phyloP scores from a whole-genome alignment of 1,139 yeast genomes.

The Petasospora fabianii region DNA sequence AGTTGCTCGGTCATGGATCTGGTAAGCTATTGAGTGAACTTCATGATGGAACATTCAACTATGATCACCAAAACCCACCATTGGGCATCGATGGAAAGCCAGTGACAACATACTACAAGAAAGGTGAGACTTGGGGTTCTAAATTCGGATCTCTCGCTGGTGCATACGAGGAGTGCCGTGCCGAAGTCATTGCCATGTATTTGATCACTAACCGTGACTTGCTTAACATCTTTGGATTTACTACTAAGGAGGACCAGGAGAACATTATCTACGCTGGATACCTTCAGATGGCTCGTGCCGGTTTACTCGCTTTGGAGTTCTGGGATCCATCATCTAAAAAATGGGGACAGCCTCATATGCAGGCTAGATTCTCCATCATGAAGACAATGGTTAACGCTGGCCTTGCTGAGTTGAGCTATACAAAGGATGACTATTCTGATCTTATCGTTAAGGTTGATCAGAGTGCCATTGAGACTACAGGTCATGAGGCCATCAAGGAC shows the following conservation, averaged over 20 bases:
- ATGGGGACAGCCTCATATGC: slow-evolving; percentile 98
- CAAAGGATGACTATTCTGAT: slow-evolving; percentile 50
- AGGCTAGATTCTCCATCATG: slow-evolving; percentile 82
- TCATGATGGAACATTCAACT: slow-evolving; percentile 63
- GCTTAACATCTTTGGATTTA: slow-evolving; percentile 69
- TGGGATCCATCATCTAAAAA: slow-evolving; percentile 79
- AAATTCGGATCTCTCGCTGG: slow-evolving; percentile 80
- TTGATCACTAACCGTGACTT: slow-evolving; percentile 66
- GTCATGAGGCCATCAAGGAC: slow-evolving; percentile 70
- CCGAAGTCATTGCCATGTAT: slow-evolving; percentile 84
- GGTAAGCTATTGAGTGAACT: slow-evolving; percentile 74
- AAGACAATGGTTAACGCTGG: slow-evolving; percentile 68
- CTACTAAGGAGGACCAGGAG: slow-evolving; percentile 51
- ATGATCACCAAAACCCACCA: slow-evolving; percentile 60
- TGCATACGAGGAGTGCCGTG: slow-evolving; percentile 88
- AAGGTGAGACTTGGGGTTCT: slow-evolving; percentile 89
- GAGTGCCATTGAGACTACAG: slow-evolving; percentile 58
- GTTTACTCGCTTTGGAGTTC: slow-evolving; percentile 73
- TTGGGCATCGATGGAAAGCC: slow-evolving; percentile 53
- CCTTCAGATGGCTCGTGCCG: slow-evolving; percentile 84
- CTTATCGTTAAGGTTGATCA: slow-evolving; percentile 57
- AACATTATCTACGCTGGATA: slow-evolving; percentile 65
- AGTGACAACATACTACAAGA: slow-evolving; percentile 63
- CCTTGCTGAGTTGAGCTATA: slow-evolving; percentile 50
- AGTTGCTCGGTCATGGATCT: slow-evolving; percentile 87